A percentile compares a stretch with the other conserved stretches of the same genome.
Evolutionary conservation across 2,329 filamentous ascomycete genomes (phyloP).

Genomic region (Hypocreales sp.): DNA sequence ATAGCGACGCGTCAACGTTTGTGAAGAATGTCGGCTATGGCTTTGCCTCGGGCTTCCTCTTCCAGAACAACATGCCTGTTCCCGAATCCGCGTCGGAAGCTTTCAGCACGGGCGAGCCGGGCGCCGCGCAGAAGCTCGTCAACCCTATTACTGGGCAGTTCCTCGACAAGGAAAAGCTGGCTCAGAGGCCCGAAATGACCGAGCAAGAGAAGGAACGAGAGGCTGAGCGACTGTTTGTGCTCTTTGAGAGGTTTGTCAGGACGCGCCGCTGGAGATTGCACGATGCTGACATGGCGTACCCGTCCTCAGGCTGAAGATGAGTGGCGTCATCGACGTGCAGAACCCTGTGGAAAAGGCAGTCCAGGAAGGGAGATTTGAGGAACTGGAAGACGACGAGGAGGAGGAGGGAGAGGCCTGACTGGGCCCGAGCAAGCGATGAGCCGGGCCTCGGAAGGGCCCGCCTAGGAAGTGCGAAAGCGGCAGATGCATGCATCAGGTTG

Average conservation of each 20-base stretch:
- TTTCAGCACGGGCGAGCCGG: constrained; percentile 13
- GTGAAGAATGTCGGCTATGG: constrained; percentile 91
- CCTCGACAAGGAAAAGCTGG: constrained; percentile 47
- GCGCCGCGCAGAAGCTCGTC: constrained; percentile 27
- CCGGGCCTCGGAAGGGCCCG: too few relatives aligned
- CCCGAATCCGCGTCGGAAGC: constrained; percentile 47
- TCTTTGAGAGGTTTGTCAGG: constrained; percentile 62
- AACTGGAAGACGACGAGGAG: constrained; percentile 41
- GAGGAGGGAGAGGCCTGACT: constrained; percentile 24
- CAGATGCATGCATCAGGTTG: too few relatives aligned
- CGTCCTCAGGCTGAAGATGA: constrained; percentile 44
- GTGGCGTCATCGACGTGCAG: constrained; percentile 60
- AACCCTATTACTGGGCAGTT: constrained; percentile 86
- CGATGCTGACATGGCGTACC: constrained; percentile 9
- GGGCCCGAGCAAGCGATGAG: too few relatives aligned
- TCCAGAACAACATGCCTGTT: constrained; percentile 67
- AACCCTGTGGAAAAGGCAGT: constrained; percentile 63
- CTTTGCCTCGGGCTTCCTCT: constrained; percentile 79
- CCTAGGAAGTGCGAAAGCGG: too few relatives aligned
- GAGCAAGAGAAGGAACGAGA: constrained; percentile 85
- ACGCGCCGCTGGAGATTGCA: not conserved
- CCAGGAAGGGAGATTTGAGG: constrained; percentile 54
- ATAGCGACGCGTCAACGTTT: constrained; percentile 62
- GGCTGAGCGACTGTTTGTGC: constrained; percentile 74
- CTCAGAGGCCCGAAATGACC: constrained; percentile 60